A percentile compares a stretch with the other conserved stretches of the same genome.
Conservation (phyloP, 192 early-diverging fungal species). For the Coemansia sp. region DNA sequence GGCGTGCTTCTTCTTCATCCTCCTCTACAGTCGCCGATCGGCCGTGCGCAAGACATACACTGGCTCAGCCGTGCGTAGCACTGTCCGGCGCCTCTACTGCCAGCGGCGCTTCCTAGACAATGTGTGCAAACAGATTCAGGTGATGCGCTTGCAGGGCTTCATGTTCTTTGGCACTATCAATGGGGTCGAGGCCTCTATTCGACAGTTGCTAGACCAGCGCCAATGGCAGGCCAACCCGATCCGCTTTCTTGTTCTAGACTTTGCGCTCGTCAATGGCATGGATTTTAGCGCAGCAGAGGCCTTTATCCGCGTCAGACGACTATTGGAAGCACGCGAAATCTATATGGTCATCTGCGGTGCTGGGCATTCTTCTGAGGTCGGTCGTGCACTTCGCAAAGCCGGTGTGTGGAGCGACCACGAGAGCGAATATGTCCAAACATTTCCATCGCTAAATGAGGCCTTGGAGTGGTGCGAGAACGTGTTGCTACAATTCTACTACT, state of each 20-base stretch:
- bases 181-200: constrained; percentile 74
- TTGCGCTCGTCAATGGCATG: constrained; percentile 80
- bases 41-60: constrained; percentile 70
- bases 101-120: constrained; percentile 85
- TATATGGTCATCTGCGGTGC: constrained; percentile 84
- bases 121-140: constrained; percentile 83
- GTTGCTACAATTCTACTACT: constrained; percentile 76
- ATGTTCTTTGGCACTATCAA: constrained; percentile 97
- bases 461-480: constrained; percentile 96
- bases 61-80: constrained; percentile 73
- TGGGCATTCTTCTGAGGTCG: constrained; percentile 64
- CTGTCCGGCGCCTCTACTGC: constrained; percentile 83
- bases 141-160: constrained; percentile 90
- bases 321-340: constrained; percentile 67
- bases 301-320: constrained; percentile 81
- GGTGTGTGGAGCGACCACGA: constrained; percentile 67
- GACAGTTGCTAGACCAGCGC: constrained; percentile 63
- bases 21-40: constrained; percentile 67
- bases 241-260: constrained; percentile 87
- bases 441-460: constrained; percentile 81
- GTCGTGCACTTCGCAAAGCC: constrained; percentile 64
- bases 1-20: constrained; percentile 94
- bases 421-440: constrained; percentile 67
- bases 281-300: constrained; percentile 92
- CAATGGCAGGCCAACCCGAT: constrained; percentile 73